Conservation (phyloP, 768 basidiomycete species). For the Russula sp. region DNA sequence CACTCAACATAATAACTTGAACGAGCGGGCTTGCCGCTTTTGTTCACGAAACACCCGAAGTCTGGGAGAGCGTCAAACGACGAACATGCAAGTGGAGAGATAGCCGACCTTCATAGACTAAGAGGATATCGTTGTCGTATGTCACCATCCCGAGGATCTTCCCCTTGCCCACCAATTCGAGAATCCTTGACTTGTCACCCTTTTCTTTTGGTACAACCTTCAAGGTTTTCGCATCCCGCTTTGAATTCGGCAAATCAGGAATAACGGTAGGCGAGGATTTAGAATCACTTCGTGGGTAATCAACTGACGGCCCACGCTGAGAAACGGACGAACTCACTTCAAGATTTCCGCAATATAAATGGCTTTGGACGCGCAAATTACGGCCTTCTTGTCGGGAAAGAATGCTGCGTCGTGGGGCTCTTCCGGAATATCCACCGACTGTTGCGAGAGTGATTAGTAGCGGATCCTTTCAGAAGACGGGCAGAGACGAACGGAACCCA, state of each 20-base stretch:
- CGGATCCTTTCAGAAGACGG: neutral
- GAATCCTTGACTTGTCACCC: neutral
- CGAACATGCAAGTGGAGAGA: neutral
- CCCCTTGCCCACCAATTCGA: neutral
- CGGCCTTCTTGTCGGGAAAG: neutral
- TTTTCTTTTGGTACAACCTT: neutral
- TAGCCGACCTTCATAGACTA: neutral
- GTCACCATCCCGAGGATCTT: constrained; percentile 1
- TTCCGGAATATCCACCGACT: neutral
- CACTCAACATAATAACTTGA: neutral
- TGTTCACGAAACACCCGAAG: neutral
- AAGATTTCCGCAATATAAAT: neutral
- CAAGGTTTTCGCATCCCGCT: neutral
- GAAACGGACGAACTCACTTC: neutral
- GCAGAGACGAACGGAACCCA: neutral
- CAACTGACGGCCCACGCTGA: neutral
- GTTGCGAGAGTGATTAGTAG: neutral
- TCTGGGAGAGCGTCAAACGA: neutral
- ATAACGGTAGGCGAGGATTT: neutral
- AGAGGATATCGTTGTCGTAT: neutral
- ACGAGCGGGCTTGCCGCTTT: neutral
- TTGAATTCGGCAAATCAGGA: neutral
- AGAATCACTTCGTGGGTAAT: neutral
- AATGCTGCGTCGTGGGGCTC: neutral
- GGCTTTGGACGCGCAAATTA: neutral